phyloP scores from a whole-genome alignment of 2,329 filamentous ascomycete genomes.

The Sarocladium strictum region DNA sequence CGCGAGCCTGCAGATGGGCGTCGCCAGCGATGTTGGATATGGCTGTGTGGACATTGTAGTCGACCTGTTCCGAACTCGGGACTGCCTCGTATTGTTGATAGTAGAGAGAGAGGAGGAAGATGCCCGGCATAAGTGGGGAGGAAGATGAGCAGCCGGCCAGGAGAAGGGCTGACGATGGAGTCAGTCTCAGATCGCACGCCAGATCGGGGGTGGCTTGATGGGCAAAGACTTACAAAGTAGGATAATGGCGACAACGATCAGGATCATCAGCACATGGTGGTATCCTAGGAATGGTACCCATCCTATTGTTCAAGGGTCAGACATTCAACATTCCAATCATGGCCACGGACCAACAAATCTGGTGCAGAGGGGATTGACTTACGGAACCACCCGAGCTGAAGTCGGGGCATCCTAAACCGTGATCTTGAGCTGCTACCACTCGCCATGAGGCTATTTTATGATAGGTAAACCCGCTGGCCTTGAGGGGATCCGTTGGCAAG shows the following conservation, averaged over 20 bases:
- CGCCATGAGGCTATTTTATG: conserved; percentile 11
- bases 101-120: conserved; percentile 98
- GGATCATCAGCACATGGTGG: conserved; percentile 91
- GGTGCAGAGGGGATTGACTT: conserved; percentile 24
- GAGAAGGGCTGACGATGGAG: conserved; percentile 61
- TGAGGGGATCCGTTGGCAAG: neutral
- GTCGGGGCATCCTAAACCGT: conserved; percentile 23
- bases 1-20: conserved; percentile 80
- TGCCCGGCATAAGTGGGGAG: conserved; percentile 87
- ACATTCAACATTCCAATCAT: conserved; percentile 17
- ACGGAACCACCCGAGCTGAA: conserved; percentile 46
- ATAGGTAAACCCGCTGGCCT: neutral
- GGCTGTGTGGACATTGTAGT: conserved; percentile 78
- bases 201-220: neutral
- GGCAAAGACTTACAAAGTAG: conserved; percentile 68
- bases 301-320: conserved; percentile 36
- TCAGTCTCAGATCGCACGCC: too few relatives aligned
- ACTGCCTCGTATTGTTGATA: conserved; percentile 80
- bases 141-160: conserved; percentile 95
- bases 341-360: too few relatives aligned
- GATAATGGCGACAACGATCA: conserved; percentile 91
- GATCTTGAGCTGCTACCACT: conserved; percentile 11
- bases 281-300: conserved; percentile 65
- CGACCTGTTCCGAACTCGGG: conserved; percentile 81
- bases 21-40: conserved; percentile 85